Conservation (phyloP, 2,329 filamentous ascomycete genomes). For the Cadophora malorum region DNA sequence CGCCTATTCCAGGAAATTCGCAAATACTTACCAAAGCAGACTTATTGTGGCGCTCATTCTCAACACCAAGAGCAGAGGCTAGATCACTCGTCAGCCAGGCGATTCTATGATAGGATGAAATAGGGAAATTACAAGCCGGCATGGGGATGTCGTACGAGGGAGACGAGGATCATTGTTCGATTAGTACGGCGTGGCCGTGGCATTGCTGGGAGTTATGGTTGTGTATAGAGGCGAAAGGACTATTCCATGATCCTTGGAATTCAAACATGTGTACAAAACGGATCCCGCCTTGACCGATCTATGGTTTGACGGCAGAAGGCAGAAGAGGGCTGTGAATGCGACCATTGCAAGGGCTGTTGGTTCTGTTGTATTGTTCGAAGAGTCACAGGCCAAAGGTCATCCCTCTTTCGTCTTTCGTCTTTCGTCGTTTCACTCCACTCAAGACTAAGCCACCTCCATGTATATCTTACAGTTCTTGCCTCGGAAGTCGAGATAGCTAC, state of each 20-base stretch:
- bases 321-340: background rate
- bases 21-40: constrained; percentile 52
- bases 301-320: background rate
- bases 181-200: constrained; percentile 35
- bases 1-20: background rate
- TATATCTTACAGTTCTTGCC: background rate
- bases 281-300: background rate
- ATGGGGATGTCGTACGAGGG: background rate
- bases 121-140: constrained; percentile 8
- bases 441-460: background rate
- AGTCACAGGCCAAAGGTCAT: background rate
- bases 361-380: background rate
- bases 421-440: background rate
- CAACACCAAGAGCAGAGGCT: constrained; percentile 72
- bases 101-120: background rate
- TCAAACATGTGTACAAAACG: constrained; percentile 35
- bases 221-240: constrained; percentile 39
- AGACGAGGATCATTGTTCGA: constrained; percentile 38
- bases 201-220: constrained; percentile 45
- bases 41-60: constrained; percentile 93
- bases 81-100: constrained; percentile 16
- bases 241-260: constrained; percentile 29
- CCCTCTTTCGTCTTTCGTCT: background rate
- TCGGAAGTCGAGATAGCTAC: background rate
- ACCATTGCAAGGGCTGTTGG: background rate